Evolutionary conservation across 495 filamentous ascomycete genomes (phyloP).

Genomic region (Penicillium daleae): DNA sequence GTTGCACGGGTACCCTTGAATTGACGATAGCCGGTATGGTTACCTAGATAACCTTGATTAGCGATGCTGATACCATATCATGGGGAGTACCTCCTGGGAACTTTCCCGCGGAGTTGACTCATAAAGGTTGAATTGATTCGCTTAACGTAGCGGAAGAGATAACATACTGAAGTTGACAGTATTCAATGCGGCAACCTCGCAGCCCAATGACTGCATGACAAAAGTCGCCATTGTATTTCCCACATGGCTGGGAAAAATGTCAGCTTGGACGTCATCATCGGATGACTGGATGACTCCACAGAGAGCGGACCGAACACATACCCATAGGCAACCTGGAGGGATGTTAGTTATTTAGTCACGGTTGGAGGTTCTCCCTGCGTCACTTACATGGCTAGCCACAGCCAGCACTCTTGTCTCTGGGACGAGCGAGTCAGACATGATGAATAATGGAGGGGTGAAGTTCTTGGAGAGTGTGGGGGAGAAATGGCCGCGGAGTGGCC

Average conservation of each 20-base stretch:
- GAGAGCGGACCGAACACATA: constrained; percentile 44
- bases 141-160: neutral
- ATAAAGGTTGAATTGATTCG: neutral
- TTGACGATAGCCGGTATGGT: constrained; percentile 89
- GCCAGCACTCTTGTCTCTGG: constrained; percentile 89
- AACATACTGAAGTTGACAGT: constrained; percentile 90
- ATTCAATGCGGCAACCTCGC: constrained; percentile 90
- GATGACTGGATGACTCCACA: constrained; percentile 10
- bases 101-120: neutral
- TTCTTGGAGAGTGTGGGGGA: constrained; percentile 13
- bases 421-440: constrained; percentile 53
- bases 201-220: constrained; percentile 88
- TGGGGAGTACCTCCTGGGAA: neutral
- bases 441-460: constrained; percentile 10
- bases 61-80: neutral
- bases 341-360: neutral
- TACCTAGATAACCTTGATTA: constrained; percentile 58
- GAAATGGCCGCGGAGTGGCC: constrained; percentile 5
- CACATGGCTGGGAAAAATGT: constrained; percentile 69
- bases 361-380: constrained; percentile 9
- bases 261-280: constrained; percentile 19
- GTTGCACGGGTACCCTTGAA: constrained; percentile 80
- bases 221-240: constrained; percentile 95
- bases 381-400: constrained; percentile 94
- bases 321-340: constrained; percentile 73